phyloP scores from a whole-genome alignment of 139 green algal genomes.

The Picochlorum sp. region DNA sequence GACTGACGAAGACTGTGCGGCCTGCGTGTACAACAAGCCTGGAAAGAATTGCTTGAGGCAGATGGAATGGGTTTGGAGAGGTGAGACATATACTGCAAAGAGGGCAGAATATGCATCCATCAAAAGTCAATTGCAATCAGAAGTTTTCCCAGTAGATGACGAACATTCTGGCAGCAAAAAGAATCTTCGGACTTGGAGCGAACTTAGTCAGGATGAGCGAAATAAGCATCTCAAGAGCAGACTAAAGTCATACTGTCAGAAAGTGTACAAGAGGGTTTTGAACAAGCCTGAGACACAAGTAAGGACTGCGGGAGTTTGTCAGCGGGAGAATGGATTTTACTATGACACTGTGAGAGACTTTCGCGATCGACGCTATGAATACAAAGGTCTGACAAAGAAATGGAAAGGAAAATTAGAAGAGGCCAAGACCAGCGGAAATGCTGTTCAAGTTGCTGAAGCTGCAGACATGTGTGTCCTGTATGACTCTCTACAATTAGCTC shows the following conservation, averaged over 20 bases:
- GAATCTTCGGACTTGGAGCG: conserved; percentile 21
- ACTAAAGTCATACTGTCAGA: conserved; percentile 92
- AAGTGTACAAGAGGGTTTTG: conserved; percentile 94
- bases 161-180: conserved; percentile 12
- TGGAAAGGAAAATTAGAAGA: conserved; percentile 87
- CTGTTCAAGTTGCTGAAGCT: conserved; percentile 57
- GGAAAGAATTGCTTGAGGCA: conserved; percentile 87
- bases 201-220: conserved; percentile 55
- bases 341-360: conserved; percentile 94
- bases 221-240: conserved; percentile 74
- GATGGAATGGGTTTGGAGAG: conserved; percentile 96
- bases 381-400: conserved; percentile 94
- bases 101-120: conserved; percentile 66
- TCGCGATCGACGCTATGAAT: conserved; percentile 93
- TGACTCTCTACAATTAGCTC: conserved; percentile 90
- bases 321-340: conserved; percentile 96
- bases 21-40: conserved; percentile 92
- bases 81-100: conserved; percentile 72
- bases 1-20: conserved; percentile 85
- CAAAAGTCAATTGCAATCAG: conserved; percentile 75
- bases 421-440: conserved; percentile 53
- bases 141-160: conserved; percentile 48
- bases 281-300: conserved; percentile 87
- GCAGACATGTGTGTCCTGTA: conserved; percentile 84
- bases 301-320: conserved; percentile 78